These are phyloP conservation scores for Tieghemostelium lacteum DNA, from an alignment of 78 protist species.

Conservation along the genomic window DNA sequence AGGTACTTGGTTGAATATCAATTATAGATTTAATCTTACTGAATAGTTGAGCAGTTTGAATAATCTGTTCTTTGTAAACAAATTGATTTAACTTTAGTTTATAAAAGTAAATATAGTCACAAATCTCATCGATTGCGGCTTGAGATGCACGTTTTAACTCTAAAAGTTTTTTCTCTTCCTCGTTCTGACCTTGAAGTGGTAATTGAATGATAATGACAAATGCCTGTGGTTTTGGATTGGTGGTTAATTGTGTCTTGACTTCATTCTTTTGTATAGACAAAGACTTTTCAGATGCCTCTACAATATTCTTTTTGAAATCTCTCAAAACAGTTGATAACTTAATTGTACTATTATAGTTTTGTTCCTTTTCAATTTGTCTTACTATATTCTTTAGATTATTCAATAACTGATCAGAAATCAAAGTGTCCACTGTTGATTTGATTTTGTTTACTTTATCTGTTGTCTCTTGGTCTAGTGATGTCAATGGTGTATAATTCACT, in stretches of 20 bases:
- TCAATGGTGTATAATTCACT: not conserved
- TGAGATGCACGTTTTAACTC: constrained; percentile 68
- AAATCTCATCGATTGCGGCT: constrained; percentile 33
- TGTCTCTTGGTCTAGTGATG: constrained; percentile 10
- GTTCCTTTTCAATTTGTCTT: constrained; percentile 37
- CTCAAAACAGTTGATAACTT: constrained; percentile 46
- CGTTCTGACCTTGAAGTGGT: not conserved
- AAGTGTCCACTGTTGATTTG: constrained; percentile 28
- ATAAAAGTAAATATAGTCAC: constrained; percentile 36
- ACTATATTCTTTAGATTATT: not conserved
- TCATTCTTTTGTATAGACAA: constrained; percentile 3
- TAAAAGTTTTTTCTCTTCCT: constrained; percentile 22
- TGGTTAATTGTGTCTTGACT: constrained; percentile 18
- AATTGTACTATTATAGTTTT: constrained; percentile 26
- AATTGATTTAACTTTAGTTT: constrained; percentile 38
- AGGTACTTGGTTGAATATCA: not conserved
- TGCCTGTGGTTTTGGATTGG: constrained; percentile 14
- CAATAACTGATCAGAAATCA: constrained; percentile 30
- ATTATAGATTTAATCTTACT: constrained; percentile 34
- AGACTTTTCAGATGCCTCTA: constrained; percentile 25
- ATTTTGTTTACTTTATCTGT: constrained; percentile 40
- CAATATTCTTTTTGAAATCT: constrained; percentile 56
- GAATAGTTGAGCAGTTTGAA: constrained; percentile 39
- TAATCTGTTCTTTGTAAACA: constrained; percentile 40
- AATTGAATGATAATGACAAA: not conserved